These are phyloP conservation scores for Pterulicium gracile DNA, from an alignment of 1,284 basidiomycete species.

Conservation along the genomic window DNA sequence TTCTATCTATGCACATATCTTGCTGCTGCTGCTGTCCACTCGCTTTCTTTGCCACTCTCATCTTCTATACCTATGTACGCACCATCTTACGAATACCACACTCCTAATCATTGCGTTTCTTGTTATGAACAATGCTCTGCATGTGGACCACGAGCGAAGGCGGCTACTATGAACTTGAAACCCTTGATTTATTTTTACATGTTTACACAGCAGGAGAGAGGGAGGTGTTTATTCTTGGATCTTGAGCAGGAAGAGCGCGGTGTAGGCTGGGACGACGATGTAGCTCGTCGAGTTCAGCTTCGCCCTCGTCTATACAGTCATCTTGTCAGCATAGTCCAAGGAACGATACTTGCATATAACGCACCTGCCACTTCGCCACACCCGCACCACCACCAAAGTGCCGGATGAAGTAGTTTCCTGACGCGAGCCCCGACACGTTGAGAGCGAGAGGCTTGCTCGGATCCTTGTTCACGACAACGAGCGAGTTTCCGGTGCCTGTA, in stretches of 20 bases:
- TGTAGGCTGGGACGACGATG: constrained; percentile 35
- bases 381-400: constrained; percentile 41
- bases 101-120: no score
- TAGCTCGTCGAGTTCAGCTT: constrained; percentile 23
- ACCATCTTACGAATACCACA: no score
- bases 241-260: constrained; percentile 30
- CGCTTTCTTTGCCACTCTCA: no score
- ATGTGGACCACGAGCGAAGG: no score
- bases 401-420: constrained; percentile 34
- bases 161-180: no score
- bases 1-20: no score
- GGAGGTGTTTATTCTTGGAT: constrained; percentile 12
- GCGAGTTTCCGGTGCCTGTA: constrained; percentile 23
- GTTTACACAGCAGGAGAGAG: no score
- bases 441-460: constrained; percentile 26
- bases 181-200: no score
- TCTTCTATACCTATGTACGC: no score
- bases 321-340: neutral
- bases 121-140: no score
- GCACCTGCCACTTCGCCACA: constrained; percentile 39
- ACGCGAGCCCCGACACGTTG: constrained; percentile 28
- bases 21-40: no score
- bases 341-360: constrained; percentile 7
- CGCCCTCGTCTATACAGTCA: constrained; percentile 24
- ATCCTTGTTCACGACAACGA: constrained; percentile 42